These are phyloP conservation scores for Malassezia brasiliensis DNA, from an alignment of 1,284 basidiomycete genomes.

Conservation along the genomic window DNA sequence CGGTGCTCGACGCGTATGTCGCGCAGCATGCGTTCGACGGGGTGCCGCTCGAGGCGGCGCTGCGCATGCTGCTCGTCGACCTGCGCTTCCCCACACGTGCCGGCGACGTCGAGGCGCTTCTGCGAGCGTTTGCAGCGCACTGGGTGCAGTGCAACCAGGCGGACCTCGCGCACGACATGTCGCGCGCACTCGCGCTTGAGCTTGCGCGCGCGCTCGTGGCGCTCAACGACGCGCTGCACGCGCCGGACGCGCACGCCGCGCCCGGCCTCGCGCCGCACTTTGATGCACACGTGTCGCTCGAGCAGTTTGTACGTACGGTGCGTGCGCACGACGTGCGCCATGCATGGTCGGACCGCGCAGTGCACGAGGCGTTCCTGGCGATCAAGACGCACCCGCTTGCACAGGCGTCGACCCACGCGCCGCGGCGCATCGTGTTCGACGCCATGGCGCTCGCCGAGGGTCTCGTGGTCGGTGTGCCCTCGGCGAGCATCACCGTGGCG, in stretches of 20 bases:
- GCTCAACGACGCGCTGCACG: constrained; percentile 57
- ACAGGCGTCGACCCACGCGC: constrained; percentile 21
- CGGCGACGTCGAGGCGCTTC: constrained; percentile 60
- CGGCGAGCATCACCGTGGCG: constrained; percentile 30
- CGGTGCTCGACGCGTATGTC: constrained; percentile 70
- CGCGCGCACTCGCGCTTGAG: constrained; percentile 49
- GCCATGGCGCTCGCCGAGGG: constrained; percentile 25
- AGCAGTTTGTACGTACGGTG: constrained; percentile 29
- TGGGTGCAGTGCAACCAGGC: constrained; percentile 75
- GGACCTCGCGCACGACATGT: constrained; percentile 30
- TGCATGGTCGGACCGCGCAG: constrained; percentile 35
- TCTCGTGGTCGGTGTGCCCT: constrained; percentile 30
- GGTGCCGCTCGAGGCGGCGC: constrained; percentile 73
- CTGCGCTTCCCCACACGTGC: constrained; percentile 64
- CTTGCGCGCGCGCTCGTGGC: constrained; percentile 76
- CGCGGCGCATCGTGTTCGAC: constrained; percentile 23
- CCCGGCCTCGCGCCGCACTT: constrained; percentile 24
- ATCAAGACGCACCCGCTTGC: constrained; percentile 30
- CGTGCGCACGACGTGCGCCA: constrained; percentile 26
- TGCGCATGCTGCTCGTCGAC: constrained; percentile 70
- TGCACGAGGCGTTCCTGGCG: constrained; percentile 33
- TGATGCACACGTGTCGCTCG: constrained; percentile 19
- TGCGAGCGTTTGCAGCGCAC: constrained; percentile 65
- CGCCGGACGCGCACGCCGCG: constrained; percentile 12
- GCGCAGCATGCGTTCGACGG: constrained; percentile 75